phyloP scores from a whole-genome alignment of 768 basidiomycete genomes.

The Mycena leptocephala region DNA sequence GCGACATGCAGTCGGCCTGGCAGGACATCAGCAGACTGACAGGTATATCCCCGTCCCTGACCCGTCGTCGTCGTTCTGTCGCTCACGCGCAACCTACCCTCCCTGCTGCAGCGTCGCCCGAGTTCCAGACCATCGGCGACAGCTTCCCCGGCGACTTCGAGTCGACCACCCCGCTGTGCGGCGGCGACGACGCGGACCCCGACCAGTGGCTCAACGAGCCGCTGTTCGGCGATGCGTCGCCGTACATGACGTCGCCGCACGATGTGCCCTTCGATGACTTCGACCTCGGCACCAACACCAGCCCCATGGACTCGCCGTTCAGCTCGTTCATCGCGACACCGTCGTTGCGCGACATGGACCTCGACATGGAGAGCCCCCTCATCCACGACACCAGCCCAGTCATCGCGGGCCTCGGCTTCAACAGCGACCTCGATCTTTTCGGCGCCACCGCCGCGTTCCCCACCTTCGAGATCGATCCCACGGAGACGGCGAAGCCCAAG shows the following conservation, averaged over 20 bases:
- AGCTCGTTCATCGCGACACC: slow-evolving; percentile 28
- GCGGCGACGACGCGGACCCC: not conserved
- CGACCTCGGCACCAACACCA: slow-evolving; percentile 29
- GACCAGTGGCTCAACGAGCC: not conserved
- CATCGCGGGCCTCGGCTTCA: slow-evolving; percentile 1
- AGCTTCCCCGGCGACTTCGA: slow-evolving; percentile 11
- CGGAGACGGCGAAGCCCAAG: not conserved
- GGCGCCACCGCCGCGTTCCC: slow-evolving; percentile 4
- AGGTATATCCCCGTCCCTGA: slow-evolving; percentile 23
- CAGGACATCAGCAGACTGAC: slow-evolving; percentile 7
- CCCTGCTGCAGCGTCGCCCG: slow-evolving; percentile 33
- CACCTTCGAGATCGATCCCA: not conserved
- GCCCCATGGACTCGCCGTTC: slow-evolving; percentile 32
- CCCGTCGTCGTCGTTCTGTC: slow-evolving; percentile 1
- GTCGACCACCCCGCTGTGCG: not conserved
- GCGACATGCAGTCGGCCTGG: not conserved
- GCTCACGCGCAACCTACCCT: no score
- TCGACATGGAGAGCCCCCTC: slow-evolving; percentile 24
- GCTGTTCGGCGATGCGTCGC: slow-evolving; percentile 14
- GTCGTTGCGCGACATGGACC: not conserved
- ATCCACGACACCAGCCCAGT: slow-evolving; percentile 18
- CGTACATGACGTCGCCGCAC: slow-evolving; percentile 30
- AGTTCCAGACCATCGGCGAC: slow-evolving; percentile 35
- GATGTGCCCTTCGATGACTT: slow-evolving; percentile 25
- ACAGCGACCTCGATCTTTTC: slow-evolving; percentile 13